A percentile compares a stretch with the other conserved stretches of the same genome.
Evolutionary conservation across 371 early-diverging fungal genomes (phyloP).

Genomic region (Zychaea mexicana): DNA sequence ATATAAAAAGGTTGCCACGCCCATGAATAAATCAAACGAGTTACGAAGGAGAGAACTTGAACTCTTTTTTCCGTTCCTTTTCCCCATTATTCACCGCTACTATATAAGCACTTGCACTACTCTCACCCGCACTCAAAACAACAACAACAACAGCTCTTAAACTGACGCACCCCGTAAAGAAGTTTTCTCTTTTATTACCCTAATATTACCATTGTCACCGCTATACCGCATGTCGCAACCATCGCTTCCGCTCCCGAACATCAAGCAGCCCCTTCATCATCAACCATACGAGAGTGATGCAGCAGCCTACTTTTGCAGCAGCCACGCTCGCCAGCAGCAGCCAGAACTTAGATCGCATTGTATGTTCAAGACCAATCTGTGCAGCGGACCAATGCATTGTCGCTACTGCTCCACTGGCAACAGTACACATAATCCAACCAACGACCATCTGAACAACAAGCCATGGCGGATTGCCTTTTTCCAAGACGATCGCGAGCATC

Average conservation of each 20-base stretch:
- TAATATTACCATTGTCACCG: too few species aligned
- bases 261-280: background rate
- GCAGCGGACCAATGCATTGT: slow-evolving; percentile 36
- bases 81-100: background rate
- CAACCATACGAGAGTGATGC: background rate
- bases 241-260: background rate
- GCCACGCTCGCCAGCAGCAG: background rate
- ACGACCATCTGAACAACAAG: slow-evolving; percentile 11
- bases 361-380: slow-evolving; percentile 19
- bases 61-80: slow-evolving; percentile 3
- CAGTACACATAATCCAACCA: background rate
- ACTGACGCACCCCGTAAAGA: too few species aligned
- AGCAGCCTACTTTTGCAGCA: background rate
- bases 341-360: slow-evolving; percentile 6
- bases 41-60: slow-evolving; percentile 2
- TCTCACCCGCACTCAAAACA: too few species aligned
- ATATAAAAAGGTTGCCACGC: slow-evolving; percentile 2
- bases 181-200: background rate
- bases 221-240: background rate
- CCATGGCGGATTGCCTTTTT: slow-evolving; percentile 33
- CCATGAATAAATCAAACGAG: background rate
- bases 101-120: background rate
- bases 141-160: background rate
- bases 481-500: slow-evolving; percentile 4
- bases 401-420: slow-evolving; percentile 19